Base-by-base conservation (phyloP, 73 alveolate species). In the Symbiodinium pilosum region DNA sequence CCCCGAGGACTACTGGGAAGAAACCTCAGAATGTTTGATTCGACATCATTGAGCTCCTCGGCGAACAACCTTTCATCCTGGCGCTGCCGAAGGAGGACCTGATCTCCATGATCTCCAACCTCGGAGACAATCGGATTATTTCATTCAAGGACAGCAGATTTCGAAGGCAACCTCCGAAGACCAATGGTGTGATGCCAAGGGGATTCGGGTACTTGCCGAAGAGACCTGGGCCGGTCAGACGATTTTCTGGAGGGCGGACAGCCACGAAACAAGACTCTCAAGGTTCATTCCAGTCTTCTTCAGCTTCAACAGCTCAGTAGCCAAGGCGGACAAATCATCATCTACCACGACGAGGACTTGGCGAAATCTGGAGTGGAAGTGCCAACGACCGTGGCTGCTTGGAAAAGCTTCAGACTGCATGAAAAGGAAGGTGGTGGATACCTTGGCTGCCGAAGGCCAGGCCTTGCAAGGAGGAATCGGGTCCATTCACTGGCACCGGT, bases 261-360 rank as follows among this genome's bases (percentile, higher is more conserved):
- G 44, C 32, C 43, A 11, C 73, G 2, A 84, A 12, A 0, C 30
- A 2, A 40, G 42, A 8, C 43, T 43, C 43, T 2, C 69, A 77
- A 84, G 41, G 44, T 84, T 84, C 92, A 84, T 24, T 4, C 73
- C n/a, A 71, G 92, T 5, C 44, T 43, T 24, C 73, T 43, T 16
- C 92, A 84, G n/a, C 73, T 84, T 12, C 11, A 24, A 5, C 42
- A 84, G 71, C 43, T 84, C 32, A 43, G 24, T 43, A 84, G 92
- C n/a, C 92, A 84, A 24, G 92, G 92, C 14, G 92, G 92, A 6
- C 73, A 84, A 43, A 43, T 84, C 42, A 71, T 84, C 43, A 84
- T 84, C 71, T 42, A 43, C 73, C 44, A 84, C 28, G 92, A 84
- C 73, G 28, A 84, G 28, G 73, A 42, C 0, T 43, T 84, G 0